phyloP scores from a whole-genome alignment of 2,329 filamentous ascomycete genomes.

The Tolypocladium endophyticum region DNA sequence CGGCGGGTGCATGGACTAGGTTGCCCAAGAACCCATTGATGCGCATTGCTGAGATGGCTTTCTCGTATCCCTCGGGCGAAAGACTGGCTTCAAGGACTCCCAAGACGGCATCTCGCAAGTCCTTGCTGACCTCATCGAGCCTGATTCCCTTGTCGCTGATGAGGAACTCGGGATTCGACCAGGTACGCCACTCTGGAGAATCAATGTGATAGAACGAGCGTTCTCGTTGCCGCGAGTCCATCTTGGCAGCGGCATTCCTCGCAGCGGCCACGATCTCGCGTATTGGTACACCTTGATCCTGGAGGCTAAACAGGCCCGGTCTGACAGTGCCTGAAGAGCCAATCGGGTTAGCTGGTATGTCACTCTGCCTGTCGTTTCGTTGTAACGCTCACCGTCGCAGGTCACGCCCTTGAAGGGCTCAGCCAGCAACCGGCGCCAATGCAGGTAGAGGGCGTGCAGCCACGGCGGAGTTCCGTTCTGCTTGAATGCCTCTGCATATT shows the following conservation, averaged over 20 bases:
- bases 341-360: slow-evolving; percentile 1
- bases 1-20: slow-evolving; percentile 46
- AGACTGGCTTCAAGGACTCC: slow-evolving; percentile 46
- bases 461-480: slow-evolving; percentile 51
- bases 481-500: slow-evolving; percentile 52
- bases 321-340: slow-evolving; percentile 33
- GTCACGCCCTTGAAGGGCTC: slow-evolving; percentile 66
- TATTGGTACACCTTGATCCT: slow-evolving; percentile 55
- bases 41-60: slow-evolving; percentile 59
- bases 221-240: slow-evolving; percentile 37
- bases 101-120: slow-evolving; percentile 39
- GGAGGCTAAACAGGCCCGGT: slow-evolving; percentile 43
- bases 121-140: slow-evolving; percentile 45
- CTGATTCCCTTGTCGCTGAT: slow-evolving; percentile 59
- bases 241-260: slow-evolving; percentile 29
- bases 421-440: slow-evolving; percentile 47
- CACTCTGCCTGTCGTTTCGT: slow-evolving; percentile 1
- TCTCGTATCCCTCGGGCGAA: slow-evolving; percentile 60
- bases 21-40: slow-evolving; percentile 68
- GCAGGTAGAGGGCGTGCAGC: slow-evolving; percentile 50
- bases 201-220: slow-evolving; percentile 51
- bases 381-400: slow-evolving; percentile 41
- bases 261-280: slow-evolving; percentile 42
- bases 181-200: slow-evolving; percentile 60
- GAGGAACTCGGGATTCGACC: slow-evolving; percentile 64